Base-by-base conservation (phyloP, 352 stramenopile species). In the Blastocystis sp. region DNA sequence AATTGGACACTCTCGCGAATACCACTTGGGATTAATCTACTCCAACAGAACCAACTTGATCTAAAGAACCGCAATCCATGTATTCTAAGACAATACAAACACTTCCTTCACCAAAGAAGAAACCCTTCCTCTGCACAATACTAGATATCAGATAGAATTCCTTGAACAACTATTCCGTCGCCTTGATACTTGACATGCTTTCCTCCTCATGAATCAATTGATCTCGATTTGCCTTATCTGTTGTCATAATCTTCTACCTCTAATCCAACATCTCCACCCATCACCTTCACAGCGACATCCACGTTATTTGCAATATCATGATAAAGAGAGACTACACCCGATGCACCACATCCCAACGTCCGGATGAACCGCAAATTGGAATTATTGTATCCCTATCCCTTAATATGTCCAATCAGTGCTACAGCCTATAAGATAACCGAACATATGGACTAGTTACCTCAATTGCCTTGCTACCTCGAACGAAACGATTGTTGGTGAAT, bases 11-110 rank as follows among this genome's bases (percentile, higher is more conserved):
- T 53, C 48, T 33, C 13, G 42, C 37, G 73, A 84, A 44, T 84
- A 84, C 30, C 68, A 56, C 73, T 84, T 69, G 15, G 15, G 30
- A 60, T 22, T 15, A 33, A 53, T 9, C 17, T 0, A 27, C 6
- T 19, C 9, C 0, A 1, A 9, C 15, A 64, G 53, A 42, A 37
- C 60, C 30, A 35, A 84, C 73, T 7, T n/a, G 30, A 15, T 84
- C 33, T 6, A 84, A 37, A 37, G 73, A 84, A 40, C 73, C 73
- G 19, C 48, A n/a, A 37, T 84, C 48, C 73, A 84, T 84, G 27
- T 84, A 84, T 27, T 84, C 73, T 15, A 84, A 24, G 22, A 84
- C 73, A 37, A 84, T 84, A 37, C 68, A 69, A 3, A 84, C 53
- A 37, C 17, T 53, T 11, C 56, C 53, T 15, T 84, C 42, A 22